Percentiles rank a stretch among this genome's conserved stretches.
Conservation (phyloP, 2,329 filamentous ascomycete species). For the Colletotrichum sp. region DNA sequence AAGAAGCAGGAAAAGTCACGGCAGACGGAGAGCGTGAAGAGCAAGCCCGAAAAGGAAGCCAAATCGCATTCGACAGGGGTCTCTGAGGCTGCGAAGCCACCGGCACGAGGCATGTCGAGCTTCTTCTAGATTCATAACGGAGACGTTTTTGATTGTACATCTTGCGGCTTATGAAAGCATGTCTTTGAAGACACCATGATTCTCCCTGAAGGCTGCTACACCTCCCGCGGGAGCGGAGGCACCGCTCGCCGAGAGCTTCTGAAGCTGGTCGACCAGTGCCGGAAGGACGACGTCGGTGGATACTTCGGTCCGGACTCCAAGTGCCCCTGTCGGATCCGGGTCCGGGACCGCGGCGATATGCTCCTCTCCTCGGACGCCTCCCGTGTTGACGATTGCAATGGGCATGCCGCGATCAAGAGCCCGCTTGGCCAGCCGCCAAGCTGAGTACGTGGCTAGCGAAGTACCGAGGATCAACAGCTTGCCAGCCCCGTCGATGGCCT, state of each 20-base stretch:
- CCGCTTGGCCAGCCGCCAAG: conserved; percentile 85
- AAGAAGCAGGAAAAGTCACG: conserved; percentile 45
- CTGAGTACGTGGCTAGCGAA: conserved; percentile 92
- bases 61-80: conserved; percentile 13
- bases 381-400: conserved; percentile 86
- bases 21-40: conserved; percentile 19
- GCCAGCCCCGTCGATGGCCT: conserved; percentile 77
- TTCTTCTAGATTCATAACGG: conserved; percentile 51
- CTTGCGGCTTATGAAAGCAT: conserved; percentile 56
- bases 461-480: conserved; percentile 84
- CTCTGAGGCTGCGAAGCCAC: conserved; percentile 22
- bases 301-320: conserved; percentile 62
- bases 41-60: conserved; percentile 25
- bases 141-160: conserved; percentile 24
- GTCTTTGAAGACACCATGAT: conserved; percentile 56
- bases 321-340: conserved; percentile 53
- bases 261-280: conserved; percentile 57
- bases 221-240: neutral
- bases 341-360: conserved; percentile 66
- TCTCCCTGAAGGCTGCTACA: conserved; percentile 9
- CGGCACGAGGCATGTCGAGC: conserved; percentile 40
- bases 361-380: conserved; percentile 84
- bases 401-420: conserved; percentile 84
- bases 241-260: conserved; percentile 26
- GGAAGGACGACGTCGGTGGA: conserved; percentile 64